Evolutionary conservation across 768 basidiomycete species (phyloP), one percentile per base, ranked within the genome.

Genomic region (Exidia glandulosa): DNA sequence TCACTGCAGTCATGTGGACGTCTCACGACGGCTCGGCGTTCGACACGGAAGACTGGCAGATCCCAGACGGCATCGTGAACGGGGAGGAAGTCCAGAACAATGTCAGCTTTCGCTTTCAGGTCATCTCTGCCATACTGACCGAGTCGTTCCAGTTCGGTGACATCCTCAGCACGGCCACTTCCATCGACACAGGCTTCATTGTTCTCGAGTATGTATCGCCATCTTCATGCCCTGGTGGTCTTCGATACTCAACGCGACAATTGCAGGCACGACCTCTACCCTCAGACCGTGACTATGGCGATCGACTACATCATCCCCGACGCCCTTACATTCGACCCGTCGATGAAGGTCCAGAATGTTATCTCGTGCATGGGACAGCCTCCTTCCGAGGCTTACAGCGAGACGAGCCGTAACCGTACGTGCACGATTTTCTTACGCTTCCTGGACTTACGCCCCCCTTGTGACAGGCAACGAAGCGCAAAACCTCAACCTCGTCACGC

Each of bases 1-100:
- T 94, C 33, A 83, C 77, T 2, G 85, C 91, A 23, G 82, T 93
- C 66, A 87, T 95, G 66, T 94, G 92, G 91, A 88, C 88, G 25
- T 81, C 83, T 56, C 78, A 59, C 41, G 23, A 59, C 57, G 66
- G 66, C 23, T 61, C 78, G 1, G 85, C 85, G 25, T 90, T 89
- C 68, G 88, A 91, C 65, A 89, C 87, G 27, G 78, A 76, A 85
- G 92, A 94, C 72, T 94, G 87, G 76, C 81, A 90, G 72, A 84
- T 95, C 63, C 81, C 84, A 34, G 80, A 83, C 54, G 90, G 90
- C 31, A 59, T 71, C 10, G 77, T 79, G 37, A 75, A 74, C 6
- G 83, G 84, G 3, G 69, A 76, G 31, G 78, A 85, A 63, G 87
- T 87, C 23, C 71, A 87, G 19, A 73, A 77, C 62, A 86, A 86